Evolutionary conservation across 2,329 filamentous ascomycete genomes (phyloP).

Genomic region (Neonectria magnoliae): DNA sequence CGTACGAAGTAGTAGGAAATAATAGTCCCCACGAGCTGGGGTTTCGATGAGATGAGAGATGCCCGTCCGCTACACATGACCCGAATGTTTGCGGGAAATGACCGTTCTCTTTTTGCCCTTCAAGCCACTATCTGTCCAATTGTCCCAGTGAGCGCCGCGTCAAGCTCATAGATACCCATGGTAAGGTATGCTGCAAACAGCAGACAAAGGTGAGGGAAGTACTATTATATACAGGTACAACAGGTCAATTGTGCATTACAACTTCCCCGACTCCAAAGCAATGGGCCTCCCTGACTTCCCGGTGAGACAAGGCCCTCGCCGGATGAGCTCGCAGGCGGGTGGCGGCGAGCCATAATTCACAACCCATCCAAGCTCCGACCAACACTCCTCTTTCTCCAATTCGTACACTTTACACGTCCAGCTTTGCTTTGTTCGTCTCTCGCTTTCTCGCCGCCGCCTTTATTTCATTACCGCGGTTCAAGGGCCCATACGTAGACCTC

Average conservation of each 20-base stretch:
- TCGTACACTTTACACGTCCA: constrained; percentile 44
- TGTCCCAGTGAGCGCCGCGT: constrained; percentile 13
- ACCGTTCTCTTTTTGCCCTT: constrained; percentile 14
- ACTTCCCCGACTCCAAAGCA: constrained; percentile 41
- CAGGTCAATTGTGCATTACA: constrained; percentile 44
- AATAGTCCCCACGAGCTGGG: constrained; percentile 12
- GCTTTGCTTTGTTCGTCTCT: constrained; percentile 15
- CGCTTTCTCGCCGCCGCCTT: constrained; percentile 28
- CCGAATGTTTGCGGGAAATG: background rate
- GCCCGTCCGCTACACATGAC: background rate
- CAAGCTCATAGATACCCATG: constrained; percentile 28
- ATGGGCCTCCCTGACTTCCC: constrained; percentile 40
- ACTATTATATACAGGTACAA: constrained; percentile 46
- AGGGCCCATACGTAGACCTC: constrained; percentile 50
- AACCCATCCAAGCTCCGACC: constrained; percentile 27
- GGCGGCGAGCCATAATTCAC: constrained; percentile 12
- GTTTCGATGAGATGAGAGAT: constrained; percentile 14
- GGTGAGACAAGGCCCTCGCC: constrained; percentile 33
- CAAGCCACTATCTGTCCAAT: constrained; percentile 29
- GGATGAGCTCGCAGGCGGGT: constrained; percentile 24
- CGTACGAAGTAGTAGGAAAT: constrained; percentile 13
- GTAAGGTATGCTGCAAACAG: constrained; percentile 23
- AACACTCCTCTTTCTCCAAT: constrained; percentile 27
- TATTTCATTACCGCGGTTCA: constrained; percentile 41
- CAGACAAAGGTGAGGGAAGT: constrained; percentile 38